Evolutionary conservation across 148 eudicot species (phyloP), one percentile per base, ranked within the genome.

Genomic region (Agrostemma githago): DNA sequence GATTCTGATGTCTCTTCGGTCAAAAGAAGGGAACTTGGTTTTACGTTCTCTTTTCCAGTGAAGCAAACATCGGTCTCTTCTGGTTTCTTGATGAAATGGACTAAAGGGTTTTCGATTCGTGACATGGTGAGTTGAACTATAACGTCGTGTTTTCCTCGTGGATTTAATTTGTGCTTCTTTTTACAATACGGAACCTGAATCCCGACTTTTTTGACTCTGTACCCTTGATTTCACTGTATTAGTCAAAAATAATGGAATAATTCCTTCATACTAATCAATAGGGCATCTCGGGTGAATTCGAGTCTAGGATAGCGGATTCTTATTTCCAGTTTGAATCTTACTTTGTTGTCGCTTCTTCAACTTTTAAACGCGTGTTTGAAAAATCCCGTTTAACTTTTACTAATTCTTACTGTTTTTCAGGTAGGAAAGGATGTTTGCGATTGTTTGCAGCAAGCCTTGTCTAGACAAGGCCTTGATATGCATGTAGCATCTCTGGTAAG

Each of bases 11-110:
- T 21, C 62, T 78, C 87, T 73, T 61, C 82, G 62, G 73, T 41
- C 43, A 74, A 81, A 70, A 85, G 75, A 76, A 87, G 87, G 74
- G 89, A 88, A 78, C 89, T 94, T 62, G 97, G 98, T 61, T 87
- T 92, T 72, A 89, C 98, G 66, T 94, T 94, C 70, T 92, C 98
- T 43, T 94, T 91, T 80, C 98, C 98, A n/a, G 87, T 92, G 77
- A 94, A 84, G 79, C 97, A 94, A 84, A 83, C 71, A 39, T 89
- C 96, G 62, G 81, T 89, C 12, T 79, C 87, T 38, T 89, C 98
- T 0, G 98, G 98, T 58, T 79, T 77, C 66, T 76, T 94, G 62
- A 85, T 89, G 46, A 92, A 85, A 79, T 94, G 96, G 98, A 89
- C 97, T 3, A 94, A 94, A 78, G 97, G 91, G 57, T 94, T 94